Percentiles rank a stretch among this genome's conserved stretches.
These are phyloP conservation scores for Oryza brachyantha DNA, from an alignment of 176 grass and related monocot genomes.

Conservation along the genomic window DNA sequence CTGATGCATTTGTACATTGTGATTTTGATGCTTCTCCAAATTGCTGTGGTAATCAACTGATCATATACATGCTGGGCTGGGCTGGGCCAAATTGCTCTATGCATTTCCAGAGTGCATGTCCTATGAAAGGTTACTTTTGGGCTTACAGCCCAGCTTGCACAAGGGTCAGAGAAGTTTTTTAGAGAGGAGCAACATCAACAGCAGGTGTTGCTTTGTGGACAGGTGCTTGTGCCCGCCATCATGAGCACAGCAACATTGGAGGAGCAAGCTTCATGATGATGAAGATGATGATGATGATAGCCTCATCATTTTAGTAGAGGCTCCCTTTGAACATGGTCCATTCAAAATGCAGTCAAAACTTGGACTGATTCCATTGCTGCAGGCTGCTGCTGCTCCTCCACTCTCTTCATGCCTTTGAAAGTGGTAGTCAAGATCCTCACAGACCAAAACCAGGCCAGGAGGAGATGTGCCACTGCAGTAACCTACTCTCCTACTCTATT, in stretches of 20 bases:
- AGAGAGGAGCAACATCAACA: not conserved
- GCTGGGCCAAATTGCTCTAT: not conserved
- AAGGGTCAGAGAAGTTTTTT: not conserved
- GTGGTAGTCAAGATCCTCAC: slow-evolving; percentile 40
- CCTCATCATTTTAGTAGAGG: slow-evolving; percentile 17
- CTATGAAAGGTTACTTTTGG: not conserved
- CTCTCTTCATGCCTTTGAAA: not conserved
- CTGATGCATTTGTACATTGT: not conserved
- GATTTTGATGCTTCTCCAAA: too few relatives aligned
- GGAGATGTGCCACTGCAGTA: slow-evolving; percentile 17
- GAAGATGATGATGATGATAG: slow-evolving; percentile 9
- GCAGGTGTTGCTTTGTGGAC: not conserved
- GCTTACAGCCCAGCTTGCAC: not conserved
- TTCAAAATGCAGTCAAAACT: slow-evolving; percentile 29
- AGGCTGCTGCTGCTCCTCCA: not conserved
- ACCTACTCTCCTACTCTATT: not conserved
- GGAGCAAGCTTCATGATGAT: not conserved
- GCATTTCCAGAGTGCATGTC: not conserved
- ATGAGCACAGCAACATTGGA: slow-evolving; percentile 20
- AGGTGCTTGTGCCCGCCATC: not conserved
- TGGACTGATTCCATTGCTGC: slow-evolving; percentile 17
- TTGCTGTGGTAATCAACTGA: not conserved
- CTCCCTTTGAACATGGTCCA: not conserved
- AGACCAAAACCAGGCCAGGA: slow-evolving; percentile 12
- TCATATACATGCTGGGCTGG: not conserved